Evolutionary conservation across 23 red algal genomes (phyloP).

Genomic region (Cyanidiococcus yangmingshanensis): DNA sequence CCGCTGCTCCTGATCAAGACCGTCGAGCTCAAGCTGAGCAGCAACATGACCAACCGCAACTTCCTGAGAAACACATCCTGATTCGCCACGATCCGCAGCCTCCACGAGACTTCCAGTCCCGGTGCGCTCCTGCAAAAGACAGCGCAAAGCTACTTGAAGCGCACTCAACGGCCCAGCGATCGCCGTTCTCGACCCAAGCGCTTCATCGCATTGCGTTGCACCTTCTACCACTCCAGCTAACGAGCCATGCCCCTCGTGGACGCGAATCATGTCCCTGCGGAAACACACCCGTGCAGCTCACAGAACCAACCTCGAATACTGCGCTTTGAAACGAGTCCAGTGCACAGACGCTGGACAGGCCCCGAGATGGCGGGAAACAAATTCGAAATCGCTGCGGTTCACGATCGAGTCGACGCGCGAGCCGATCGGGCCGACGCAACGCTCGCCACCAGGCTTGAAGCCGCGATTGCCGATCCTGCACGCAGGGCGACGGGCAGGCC

Average conservation of each 20-base stretch:
- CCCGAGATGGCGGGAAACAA: not conserved
- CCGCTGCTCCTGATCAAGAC: constrained; percentile 23
- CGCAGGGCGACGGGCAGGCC: not conserved
- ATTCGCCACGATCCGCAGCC: no score
- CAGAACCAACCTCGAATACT: no score
- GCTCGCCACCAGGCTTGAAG: no score
- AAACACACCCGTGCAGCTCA: not conserved
- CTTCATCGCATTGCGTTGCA: not conserved
- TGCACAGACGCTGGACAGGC: no score
- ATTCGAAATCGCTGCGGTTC: not conserved
- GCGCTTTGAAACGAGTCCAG: no score
- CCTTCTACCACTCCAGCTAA: not conserved
- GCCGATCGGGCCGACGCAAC: no score
- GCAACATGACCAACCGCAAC: not conserved
- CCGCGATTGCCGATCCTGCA: no score
- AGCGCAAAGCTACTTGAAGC: not conserved
- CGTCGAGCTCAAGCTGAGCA: not conserved
- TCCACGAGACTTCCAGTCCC: no score
- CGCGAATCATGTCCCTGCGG: not conserved
- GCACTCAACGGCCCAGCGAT: not conserved
- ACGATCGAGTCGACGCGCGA: no score
- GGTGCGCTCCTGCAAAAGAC: not conserved
- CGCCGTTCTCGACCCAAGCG: not conserved
- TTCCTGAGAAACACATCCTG: no score
- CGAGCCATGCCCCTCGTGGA: not conserved